These are phyloP conservation scores for Mrakia frigida DNA, from an alignment of 768 basidiomycete genomes.

Conservation along the genomic window DNA sequence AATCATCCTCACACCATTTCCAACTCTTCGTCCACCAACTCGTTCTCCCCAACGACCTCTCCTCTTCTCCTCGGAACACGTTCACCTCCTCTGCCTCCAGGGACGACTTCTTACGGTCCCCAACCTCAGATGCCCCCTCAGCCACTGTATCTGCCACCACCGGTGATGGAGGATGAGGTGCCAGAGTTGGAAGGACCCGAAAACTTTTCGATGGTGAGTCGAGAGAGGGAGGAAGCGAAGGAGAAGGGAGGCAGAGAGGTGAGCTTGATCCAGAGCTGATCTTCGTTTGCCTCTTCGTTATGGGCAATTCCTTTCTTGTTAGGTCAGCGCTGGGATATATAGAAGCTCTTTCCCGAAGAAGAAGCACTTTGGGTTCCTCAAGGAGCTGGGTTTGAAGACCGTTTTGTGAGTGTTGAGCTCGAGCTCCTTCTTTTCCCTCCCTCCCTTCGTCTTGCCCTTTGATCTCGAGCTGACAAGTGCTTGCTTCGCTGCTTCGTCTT, in stretches of 20 bases:
- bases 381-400: slow-evolving; percentile 44
- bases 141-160: slow-evolving; percentile 8
- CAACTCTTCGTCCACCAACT: slow-evolving; percentile 3
- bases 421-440: background rate
- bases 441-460: background rate
- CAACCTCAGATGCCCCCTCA: slow-evolving; percentile 15
- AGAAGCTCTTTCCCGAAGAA: slow-evolving; percentile 44
- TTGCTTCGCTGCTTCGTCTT: background rate
- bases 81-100: background rate
- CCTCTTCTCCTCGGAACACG: slow-evolving; percentile 5
- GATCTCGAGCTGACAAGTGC: background rate
- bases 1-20: slow-evolving; percentile 11
- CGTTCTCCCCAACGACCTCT: slow-evolving; percentile 1
- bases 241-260: background rate
- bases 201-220: slow-evolving; percentile 44
- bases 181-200: slow-evolving; percentile 37
- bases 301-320: no score
- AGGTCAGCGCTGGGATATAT: slow-evolving; percentile 39
- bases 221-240: background rate
- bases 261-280: background rate
- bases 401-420: slow-evolving; percentile 42
- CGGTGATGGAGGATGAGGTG: slow-evolving; percentile 2
- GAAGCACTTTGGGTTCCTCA: slow-evolving; percentile 45
- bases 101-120: background rate
- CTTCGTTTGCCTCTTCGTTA: background rate